phyloP scores from a whole-genome alignment of 768 basidiomycete genomes.

The Pholiota microspora region DNA sequence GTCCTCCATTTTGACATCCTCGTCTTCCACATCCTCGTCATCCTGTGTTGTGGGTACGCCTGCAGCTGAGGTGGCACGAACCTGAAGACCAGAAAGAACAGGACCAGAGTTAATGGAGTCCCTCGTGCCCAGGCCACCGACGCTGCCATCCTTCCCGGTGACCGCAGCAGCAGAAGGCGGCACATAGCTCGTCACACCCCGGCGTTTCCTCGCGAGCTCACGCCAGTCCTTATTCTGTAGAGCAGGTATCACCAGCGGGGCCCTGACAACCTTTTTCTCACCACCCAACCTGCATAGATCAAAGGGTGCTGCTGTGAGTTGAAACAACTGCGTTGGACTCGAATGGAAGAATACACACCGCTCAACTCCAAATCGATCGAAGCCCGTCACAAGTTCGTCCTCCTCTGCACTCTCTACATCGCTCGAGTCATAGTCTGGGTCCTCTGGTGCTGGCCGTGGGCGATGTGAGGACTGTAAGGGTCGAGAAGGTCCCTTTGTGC shows the following conservation, averaged over 20 bases:
- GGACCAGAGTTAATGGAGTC: slow-evolving; percentile 80
- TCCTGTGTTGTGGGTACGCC: slow-evolving; percentile 21
- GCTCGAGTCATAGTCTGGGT: slow-evolving; percentile 45
- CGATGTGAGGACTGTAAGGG: background rate
- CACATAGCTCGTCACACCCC: slow-evolving; percentile 52
- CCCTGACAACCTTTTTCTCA: slow-evolving; percentile 42
- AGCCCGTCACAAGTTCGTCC: slow-evolving; percentile 71
- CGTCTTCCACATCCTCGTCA: slow-evolving; percentile 24
- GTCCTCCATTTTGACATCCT: too few species aligned
- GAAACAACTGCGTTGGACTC: slow-evolving; percentile 43
- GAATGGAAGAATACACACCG: slow-evolving; percentile 64
- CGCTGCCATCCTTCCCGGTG: slow-evolving; percentile 68
- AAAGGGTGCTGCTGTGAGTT: slow-evolving; percentile 66
- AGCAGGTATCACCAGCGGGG: slow-evolving; percentile 81
- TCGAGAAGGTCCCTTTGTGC: slow-evolving; percentile 5
- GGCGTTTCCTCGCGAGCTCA: slow-evolving; percentile 68
- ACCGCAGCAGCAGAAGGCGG: slow-evolving; percentile 57
- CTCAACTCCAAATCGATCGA: slow-evolving; percentile 73
- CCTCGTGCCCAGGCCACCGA: slow-evolving; percentile 72
- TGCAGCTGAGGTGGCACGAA: slow-evolving; percentile 33
- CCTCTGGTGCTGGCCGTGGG: slow-evolving; percentile 17
- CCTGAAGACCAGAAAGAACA: slow-evolving; percentile 64
- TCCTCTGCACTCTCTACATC: slow-evolving; percentile 54
- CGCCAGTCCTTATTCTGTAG: slow-evolving; percentile 92
- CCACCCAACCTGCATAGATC: slow-evolving; percentile 38